These are phyloP conservation scores for Fusarium odoratissimum DNA, from an alignment of 2,329 filamentous ascomycete genomes.

Conservation along the genomic window DNA sequence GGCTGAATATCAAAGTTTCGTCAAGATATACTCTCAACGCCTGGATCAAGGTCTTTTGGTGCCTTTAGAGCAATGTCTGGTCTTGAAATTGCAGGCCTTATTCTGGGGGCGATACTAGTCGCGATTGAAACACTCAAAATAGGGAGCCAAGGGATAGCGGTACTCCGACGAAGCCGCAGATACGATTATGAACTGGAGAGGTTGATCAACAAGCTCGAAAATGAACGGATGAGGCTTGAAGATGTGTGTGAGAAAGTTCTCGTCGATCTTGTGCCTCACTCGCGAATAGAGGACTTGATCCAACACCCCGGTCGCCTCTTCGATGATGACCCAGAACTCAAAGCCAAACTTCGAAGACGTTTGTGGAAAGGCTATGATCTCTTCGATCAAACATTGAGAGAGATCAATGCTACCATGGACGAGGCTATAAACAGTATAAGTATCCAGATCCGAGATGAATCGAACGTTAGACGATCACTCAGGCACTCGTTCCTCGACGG, in stretches of 20 bases:
- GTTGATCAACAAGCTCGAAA: background rate
- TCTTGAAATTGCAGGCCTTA: accelerated
- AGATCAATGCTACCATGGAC: background rate
- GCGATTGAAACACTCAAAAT: background rate
- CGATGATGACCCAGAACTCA: background rate
- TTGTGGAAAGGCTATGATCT: background rate
- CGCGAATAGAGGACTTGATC: background rate
- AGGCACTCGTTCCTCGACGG: background rate
- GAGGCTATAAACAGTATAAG: background rate
- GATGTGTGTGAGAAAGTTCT: background rate
- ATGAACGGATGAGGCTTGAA: background rate
- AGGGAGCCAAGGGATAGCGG: accelerated
- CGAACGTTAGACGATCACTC: background rate
- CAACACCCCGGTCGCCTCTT: background rate
- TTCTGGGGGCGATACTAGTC: background rate
- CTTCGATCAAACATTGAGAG: background rate
- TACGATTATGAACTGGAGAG: background rate
- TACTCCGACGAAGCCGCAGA: background rate
- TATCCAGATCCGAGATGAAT: background rate
- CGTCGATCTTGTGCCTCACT: background rate
- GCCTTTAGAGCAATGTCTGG: background rate
- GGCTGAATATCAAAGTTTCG: too few species aligned
- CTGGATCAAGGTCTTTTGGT: too few species aligned
- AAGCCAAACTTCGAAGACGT: background rate
- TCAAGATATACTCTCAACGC: background rate